These are phyloP conservation scores for Canna indica DNA, from an alignment of 176 grass and related monocot species.

Conservation along the genomic window DNA sequence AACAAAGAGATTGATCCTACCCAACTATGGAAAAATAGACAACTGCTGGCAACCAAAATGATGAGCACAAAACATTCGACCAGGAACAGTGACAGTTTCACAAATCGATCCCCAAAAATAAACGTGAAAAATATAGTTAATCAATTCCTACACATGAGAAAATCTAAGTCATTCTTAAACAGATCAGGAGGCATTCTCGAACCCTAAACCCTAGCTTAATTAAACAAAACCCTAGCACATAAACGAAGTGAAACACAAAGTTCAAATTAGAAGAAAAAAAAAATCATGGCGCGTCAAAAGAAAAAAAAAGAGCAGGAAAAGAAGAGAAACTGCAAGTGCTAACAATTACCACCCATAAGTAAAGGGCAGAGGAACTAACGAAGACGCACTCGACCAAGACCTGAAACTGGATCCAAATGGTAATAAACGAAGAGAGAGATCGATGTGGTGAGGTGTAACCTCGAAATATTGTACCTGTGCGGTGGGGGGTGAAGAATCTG, in stretches of 20 bases:
- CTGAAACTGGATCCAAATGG: neutral
- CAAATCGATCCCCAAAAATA: neutral
- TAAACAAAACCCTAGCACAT: neutral
- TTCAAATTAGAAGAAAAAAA: neutral
- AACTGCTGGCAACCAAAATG: neutral
- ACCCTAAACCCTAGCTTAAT: constrained; percentile 3
- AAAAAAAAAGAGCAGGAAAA: neutral
- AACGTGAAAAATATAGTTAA: neutral
- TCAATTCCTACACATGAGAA: neutral
- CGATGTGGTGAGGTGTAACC: neutral
- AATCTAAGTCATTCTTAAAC: neutral
- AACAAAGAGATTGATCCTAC: neutral
- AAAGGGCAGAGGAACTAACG: neutral
- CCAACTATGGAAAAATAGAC: too few relatives aligned
- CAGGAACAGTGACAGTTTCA: neutral
- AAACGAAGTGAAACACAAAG: neutral
- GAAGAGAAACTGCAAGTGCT: neutral
- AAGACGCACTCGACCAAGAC: neutral
- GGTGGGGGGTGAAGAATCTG: neutral
- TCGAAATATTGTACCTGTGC: neutral
- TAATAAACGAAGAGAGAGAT: neutral
- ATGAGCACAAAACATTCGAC: neutral
- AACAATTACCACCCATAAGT: neutral
- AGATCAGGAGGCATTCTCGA: neutral
- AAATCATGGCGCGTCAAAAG: neutral